Evolutionary conservation across 169 alveolate genomes (phyloP), one percentile per base, ranked within the genome.

Genomic region (Amoebophrya sp.): DNA sequence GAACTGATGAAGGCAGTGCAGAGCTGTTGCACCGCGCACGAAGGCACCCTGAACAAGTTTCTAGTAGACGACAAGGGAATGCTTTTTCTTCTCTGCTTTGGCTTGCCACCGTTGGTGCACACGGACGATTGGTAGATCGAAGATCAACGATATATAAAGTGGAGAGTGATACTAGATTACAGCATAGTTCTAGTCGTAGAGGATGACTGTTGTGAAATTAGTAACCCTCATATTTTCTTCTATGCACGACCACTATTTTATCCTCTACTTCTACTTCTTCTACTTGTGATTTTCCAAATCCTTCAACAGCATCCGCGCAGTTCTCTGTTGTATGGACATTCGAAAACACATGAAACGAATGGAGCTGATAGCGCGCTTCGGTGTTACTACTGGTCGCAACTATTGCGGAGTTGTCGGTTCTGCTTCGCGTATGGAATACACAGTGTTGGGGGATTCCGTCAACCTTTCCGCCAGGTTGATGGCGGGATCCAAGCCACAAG

Each of bases 101-200:
- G 96, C 29, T 92, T 93, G 92, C 96, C 96, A 34, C 96, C 96
- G n/a, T 92, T 94, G 34, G 94, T 93, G 78, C 96, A 94, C 91
- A 93, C 93, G 24, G 96, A 94, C 40, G 96, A 94, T 41, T 94
- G 95, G 29, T 91, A 90, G n/a, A n/a, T n/a, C n/a, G n/a, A n/a
- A n/a, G n/a, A n/a, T n/a, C n/a, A n/a, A n/a, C n/a, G n/a, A n/a
- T n/a, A n/a, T n/a, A n/a, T n/a, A n/a, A n/a, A n/a, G n/a, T n/a
- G n/a, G n/a, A n/a, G n/a, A n/a, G n/a, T n/a, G n/a, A n/a, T n/a
- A n/a, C n/a, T n/a, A n/a, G n/a, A n/a, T n/a, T n/a, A n/a, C n/a
- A n/a, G n/a, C n/a, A n/a, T n/a, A n/a, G n/a, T n/a, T n/a, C n/a
- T n/a, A n/a, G n/a, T n/a, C n/a, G n/a, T n/a, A n/a, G n/a, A n/a